Evolutionary conservation across 2,329 filamentous ascomycete genomes (phyloP).

Genomic region (Calonectria henricotiae): DNA sequence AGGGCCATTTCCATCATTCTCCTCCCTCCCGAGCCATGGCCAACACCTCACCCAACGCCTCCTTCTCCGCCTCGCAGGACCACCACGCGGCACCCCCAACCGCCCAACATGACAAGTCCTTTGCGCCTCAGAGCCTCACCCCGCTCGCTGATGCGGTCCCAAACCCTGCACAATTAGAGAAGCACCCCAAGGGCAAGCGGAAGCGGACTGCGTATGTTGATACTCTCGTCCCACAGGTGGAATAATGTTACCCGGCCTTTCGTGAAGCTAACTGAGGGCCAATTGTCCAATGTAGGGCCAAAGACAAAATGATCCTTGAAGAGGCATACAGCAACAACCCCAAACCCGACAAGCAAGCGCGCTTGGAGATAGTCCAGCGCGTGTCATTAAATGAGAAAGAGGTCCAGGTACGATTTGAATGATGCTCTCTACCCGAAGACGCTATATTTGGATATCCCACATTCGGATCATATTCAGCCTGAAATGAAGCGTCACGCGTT

Average conservation of each 20-base stretch:
- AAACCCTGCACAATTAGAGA: conserved; percentile 53
- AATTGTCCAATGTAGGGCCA: conserved; percentile 71
- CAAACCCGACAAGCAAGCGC: conserved; percentile 92
- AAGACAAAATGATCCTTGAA: conserved; percentile 92
- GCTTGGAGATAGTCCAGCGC: conserved; percentile 86
- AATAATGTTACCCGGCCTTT: background rate
- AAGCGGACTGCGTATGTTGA: conserved; percentile 74
- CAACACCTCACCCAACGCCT: conserved; percentile 44
- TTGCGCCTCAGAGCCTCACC: conserved; percentile 46
- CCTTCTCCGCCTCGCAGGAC: conserved; percentile 48
- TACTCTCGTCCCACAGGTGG: background rate
- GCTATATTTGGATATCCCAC: background rate
- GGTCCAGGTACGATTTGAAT: conserved; percentile 81
- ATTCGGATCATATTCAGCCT: conserved; percentile 28
- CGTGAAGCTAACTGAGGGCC: conserved; percentile 44
- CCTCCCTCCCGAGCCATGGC: conserved; percentile 51
- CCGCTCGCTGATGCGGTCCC: conserved; percentile 45
- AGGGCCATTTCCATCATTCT: conserved; percentile 47
- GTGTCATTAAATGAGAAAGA: conserved; percentile 95
- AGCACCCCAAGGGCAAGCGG: conserved; percentile 74
- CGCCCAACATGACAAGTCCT: conserved; percentile 48
- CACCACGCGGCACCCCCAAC: conserved; percentile 49
- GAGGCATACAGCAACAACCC: conserved; percentile 87
- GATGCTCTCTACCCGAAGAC: background rate
- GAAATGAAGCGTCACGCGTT: conserved; percentile 40